phyloP scores from a whole-genome alignment of 2,329 filamentous ascomycete genomes.

The Moelleriella libera region DNA sequence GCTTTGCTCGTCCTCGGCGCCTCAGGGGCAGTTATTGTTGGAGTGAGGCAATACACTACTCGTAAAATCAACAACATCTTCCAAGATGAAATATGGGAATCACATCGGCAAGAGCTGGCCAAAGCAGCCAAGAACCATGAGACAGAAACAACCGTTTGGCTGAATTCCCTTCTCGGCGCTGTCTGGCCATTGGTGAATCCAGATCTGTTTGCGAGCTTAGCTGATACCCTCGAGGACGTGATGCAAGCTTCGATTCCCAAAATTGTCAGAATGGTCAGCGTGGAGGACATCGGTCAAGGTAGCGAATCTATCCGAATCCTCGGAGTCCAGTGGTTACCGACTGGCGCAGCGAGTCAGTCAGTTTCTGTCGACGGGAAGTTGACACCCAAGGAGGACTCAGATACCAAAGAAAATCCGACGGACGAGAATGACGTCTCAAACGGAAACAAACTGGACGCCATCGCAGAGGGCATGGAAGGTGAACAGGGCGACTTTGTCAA shows the following conservation, averaged over 20 bases:
- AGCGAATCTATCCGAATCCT: slow-evolving; percentile 57
- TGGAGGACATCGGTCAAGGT: slow-evolving; percentile 64
- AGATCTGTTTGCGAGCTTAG: slow-evolving; percentile 54
- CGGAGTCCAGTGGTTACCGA: slow-evolving; percentile 58
- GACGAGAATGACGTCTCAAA: slow-evolving; percentile 10
- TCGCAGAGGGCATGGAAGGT: slow-evolving; percentile 51
- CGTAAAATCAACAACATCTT: slow-evolving; percentile 49
- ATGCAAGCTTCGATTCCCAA: slow-evolving; percentile 65
- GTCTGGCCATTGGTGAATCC: slow-evolving; percentile 67
- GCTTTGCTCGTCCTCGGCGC: slow-evolving; percentile 9
- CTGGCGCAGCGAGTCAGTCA: slow-evolving; percentile 49
- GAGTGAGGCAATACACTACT: slow-evolving; percentile 42
- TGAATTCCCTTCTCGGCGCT: slow-evolving; percentile 53
- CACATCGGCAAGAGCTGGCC: slow-evolving; percentile 38
- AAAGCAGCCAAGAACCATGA: slow-evolving; percentile 24
- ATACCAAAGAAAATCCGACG: slow-evolving; percentile 17
- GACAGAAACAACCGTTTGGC: slow-evolving; percentile 55
- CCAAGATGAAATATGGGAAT: slow-evolving; percentile 57
- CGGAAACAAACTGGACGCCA: slow-evolving; percentile 16
- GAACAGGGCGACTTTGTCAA: slow-evolving; percentile 71
- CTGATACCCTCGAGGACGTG: slow-evolving; percentile 62
- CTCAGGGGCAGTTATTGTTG: slow-evolving; percentile 23
- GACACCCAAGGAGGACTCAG: slow-evolving; percentile 12
- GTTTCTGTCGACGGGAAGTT: slow-evolving; percentile 45
- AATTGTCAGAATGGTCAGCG: slow-evolving; percentile 58